A percentile compares a stretch with the other conserved stretches of the same genome.
phyloP scores from a whole-genome alignment of 2,329 filamentous ascomycete species.

The Fusarium aywerte region DNA sequence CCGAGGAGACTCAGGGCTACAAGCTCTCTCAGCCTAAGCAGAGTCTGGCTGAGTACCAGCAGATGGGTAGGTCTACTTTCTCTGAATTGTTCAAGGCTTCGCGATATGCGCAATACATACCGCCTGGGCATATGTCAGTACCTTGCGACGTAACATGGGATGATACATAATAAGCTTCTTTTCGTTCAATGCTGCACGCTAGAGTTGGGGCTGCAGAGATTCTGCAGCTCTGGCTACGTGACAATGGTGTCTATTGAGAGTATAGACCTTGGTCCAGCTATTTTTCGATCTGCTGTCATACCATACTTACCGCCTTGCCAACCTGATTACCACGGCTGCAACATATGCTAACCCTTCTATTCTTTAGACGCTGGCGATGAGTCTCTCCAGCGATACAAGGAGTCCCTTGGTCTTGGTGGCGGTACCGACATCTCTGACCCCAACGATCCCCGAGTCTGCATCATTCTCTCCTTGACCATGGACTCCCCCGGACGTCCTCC shows the following conservation, averaged over 20 bases:
- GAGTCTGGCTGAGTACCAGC: constrained; percentile 91
- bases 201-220: not conserved
- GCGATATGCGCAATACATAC: constrained; percentile 20
- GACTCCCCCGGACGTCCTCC: constrained; percentile 84
- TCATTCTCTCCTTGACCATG: constrained; percentile 91
- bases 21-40: constrained; percentile 98
- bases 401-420: constrained; percentile 87
- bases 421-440: constrained; percentile 78
- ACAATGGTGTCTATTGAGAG: not conserved
- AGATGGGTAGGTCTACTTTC: constrained; percentile 76
- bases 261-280: not conserved
- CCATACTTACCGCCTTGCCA: constrained; percentile 7
- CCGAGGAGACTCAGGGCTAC: constrained; percentile 93
- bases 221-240: not conserved
- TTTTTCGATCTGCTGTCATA: not conserved
- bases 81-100: constrained; percentile 19
- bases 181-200: not conserved
- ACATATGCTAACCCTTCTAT: constrained; percentile 33
- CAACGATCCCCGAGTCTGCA: constrained; percentile 87
- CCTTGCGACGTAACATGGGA: constrained; percentile 23
- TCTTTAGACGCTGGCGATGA: constrained; percentile 79
- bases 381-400: constrained; percentile 96
- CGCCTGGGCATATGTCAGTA: constrained; percentile 13
- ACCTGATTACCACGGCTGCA: not conserved
- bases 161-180: constrained; percentile 9